Percentiles rank a stretch among this genome's conserved stretches.
These are phyloP conservation scores for Colletotrichum nymphaeae DNA, from an alignment of 2,329 filamentous ascomycete genomes.

Conservation along the genomic window DNA sequence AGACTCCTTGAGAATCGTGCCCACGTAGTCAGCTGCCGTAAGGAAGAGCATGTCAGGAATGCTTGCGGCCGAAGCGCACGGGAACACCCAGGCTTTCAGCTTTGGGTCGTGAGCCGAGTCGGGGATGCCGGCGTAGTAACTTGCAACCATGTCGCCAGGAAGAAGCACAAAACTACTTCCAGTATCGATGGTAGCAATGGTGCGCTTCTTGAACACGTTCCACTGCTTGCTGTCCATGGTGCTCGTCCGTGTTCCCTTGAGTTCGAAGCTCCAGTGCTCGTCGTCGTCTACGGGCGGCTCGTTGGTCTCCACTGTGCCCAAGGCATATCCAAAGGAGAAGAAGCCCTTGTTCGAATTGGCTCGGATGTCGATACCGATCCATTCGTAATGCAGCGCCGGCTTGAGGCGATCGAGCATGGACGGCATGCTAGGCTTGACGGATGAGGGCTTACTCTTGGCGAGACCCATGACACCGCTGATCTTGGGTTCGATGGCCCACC, in stretches of 20 bases:
- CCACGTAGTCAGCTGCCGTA: conserved; percentile 58
- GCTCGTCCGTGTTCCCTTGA: conserved; percentile 54
- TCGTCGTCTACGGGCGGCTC: conserved; percentile 25
- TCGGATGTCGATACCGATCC: conserved; percentile 62
- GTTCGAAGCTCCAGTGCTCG: conserved; percentile 61
- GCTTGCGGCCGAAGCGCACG: conserved; percentile 62
- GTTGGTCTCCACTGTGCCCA: conserved; percentile 31
- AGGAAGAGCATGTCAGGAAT: conserved; percentile 70
- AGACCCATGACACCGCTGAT: conserved; percentile 66
- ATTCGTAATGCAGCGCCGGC: conserved; percentile 50
- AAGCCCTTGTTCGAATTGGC: conserved; percentile 42
- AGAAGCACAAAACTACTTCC: conserved; percentile 76
- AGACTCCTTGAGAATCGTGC: conserved; percentile 65
- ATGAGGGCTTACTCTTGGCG: conserved; percentile 57
- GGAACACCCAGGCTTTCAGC: conserved; percentile 65
- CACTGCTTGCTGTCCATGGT: conserved; percentile 43
- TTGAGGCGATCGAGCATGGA: conserved; percentile 58
- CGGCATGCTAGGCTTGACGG: conserved; percentile 54
- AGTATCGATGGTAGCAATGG: conserved; percentile 73
- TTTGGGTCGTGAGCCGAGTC: conserved; percentile 60
- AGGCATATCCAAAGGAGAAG: conserved; percentile 55
- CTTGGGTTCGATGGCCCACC: conserved; percentile 53
- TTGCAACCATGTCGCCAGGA: conserved; percentile 63
- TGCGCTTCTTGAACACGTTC: conserved; percentile 49
- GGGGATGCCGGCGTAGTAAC: conserved; percentile 69